phyloP scores from a whole-genome alignment of 1,139 yeast species.

The Kluyveromyces marxianus region DNA sequence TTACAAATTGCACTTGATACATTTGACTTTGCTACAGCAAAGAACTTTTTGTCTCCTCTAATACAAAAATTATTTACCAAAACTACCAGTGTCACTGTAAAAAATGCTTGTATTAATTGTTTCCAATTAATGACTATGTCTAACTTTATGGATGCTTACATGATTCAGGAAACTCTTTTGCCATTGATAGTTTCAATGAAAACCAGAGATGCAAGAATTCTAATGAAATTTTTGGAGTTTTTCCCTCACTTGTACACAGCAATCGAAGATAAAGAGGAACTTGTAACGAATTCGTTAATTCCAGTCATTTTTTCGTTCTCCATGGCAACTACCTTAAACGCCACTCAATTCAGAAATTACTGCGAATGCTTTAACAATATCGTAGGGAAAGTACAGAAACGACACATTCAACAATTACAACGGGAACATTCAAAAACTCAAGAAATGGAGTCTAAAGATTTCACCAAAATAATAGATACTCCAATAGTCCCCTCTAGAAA shows the following conservation, averaged over 20 bases:
- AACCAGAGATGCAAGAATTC: conserved; percentile 66
- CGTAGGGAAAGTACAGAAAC: conserved; percentile 33
- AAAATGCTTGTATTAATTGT: conserved; percentile 59
- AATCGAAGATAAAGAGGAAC: conserved; percentile 34
- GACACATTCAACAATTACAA: conserved; percentile 27
- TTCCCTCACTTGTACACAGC: conserved; percentile 40
- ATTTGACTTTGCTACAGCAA: conserved; percentile 65
- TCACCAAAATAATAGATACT: conserved; percentile 22
- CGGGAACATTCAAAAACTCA: conserved; percentile 1
- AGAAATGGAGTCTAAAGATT: conserved; percentile 18
- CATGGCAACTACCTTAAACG: conserved; percentile 38
- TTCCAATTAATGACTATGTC: conserved; percentile 52
- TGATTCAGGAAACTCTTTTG: conserved; percentile 66
- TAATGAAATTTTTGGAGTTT: conserved; percentile 47
- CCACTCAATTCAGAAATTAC: conserved; percentile 35
- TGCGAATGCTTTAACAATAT: conserved; percentile 33
- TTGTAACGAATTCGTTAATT: conserved; percentile 39
- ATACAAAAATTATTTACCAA: conserved; percentile 68
- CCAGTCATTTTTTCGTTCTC: conserved; percentile 44
- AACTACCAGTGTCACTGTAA: conserved; percentile 75
- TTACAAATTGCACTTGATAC: conserved; percentile 39
- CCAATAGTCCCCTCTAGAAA: conserved; percentile 11
- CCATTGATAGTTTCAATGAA: conserved; percentile 71
- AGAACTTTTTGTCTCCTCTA: conserved; percentile 65
- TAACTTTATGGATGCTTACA: conserved; percentile 61